These are phyloP conservation scores for Mallotus nudiflorus DNA, from an alignment of 345 rosid species.

Conservation along the genomic window DNA sequence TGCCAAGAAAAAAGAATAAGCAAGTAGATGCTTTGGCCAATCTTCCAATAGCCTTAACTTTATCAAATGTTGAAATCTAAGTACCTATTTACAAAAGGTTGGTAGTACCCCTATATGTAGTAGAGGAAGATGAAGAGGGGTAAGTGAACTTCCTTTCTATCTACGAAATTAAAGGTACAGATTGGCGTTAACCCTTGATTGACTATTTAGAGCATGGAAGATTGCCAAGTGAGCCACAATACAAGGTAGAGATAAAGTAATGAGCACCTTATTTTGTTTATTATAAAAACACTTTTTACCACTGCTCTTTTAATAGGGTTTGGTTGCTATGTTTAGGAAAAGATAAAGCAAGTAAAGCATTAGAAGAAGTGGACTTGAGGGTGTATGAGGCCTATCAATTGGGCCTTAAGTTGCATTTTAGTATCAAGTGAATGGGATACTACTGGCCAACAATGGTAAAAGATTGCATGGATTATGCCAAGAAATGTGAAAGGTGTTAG, in stretches of 20 bases:
- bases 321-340: background rate
- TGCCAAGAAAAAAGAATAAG: background rate
- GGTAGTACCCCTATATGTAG: too few relatives aligned
- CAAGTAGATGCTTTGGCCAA: background rate
- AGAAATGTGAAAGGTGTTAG: too few relatives aligned
- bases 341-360: background rate
- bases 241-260: background rate
- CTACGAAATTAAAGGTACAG: background rate
- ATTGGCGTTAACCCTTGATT: background rate
- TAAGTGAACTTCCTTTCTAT: background rate
- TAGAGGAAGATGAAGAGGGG: background rate
- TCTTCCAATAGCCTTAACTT: background rate
- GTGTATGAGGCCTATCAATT: background rate
- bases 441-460: background rate
- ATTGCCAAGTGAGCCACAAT: background rate
- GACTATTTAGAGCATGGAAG: background rate
- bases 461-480: too few relatives aligned
- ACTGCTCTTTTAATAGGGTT: background rate
- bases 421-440: background rate
- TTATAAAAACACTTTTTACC: background rate
- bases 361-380: background rate
- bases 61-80: background rate
- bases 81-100: background rate
- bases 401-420: background rate
- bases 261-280: background rate